Evolutionary conservation across 768 basidiomycete genomes (phyloP), one percentile per base, ranked within the genome.

Genomic region (Neoboletus brunneissimus): DNA sequence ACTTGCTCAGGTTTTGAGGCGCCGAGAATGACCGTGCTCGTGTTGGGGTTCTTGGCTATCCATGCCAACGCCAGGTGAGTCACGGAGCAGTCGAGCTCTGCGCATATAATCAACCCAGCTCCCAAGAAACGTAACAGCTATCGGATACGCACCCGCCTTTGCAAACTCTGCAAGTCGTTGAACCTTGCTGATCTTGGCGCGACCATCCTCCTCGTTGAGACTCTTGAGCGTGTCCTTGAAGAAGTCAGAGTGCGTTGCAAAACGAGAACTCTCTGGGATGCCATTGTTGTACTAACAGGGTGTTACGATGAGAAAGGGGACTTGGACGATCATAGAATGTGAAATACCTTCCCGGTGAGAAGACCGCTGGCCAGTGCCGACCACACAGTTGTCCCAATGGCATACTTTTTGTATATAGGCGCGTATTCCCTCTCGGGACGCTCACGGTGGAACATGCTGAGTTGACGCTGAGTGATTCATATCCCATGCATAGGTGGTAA

Each of bases 11-110:
- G 74, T 58, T 73, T 80, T 40, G 78, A 75, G 5, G 78, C 79
- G 7, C 81, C 80, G 40, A 81, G 72, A 55, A 81, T 79, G 50
- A 79, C 73, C 18, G 75, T 78, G 53, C 74, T 72, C 42, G 77
- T 79, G 66, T 78, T 78, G n/a, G 77, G 75, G 65, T 83, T 79
- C 58, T 66, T 72, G 10, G 78, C 73, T 8, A 77, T 69, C 84
- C 83, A 86, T 22, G 85, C 84, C 54, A 86, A 73, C 1, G 85
- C 77, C 47, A 85, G 72, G 40, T 77, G 75, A n/a, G 78, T 72
- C 58, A 79, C 73, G 20, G 72, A 77, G 51, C 73, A 76, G 15
- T 72, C 79, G n/a, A 85, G 70, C 59, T 77, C 73, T 73, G 27
- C 8, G 55, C 52, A 56, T 54, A 51, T 22, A 56, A 46, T 54